Evolutionary conservation across 2,329 filamentous ascomycete species (phyloP).

Genomic region (Zymoseptoria pseudotritici): DNA sequence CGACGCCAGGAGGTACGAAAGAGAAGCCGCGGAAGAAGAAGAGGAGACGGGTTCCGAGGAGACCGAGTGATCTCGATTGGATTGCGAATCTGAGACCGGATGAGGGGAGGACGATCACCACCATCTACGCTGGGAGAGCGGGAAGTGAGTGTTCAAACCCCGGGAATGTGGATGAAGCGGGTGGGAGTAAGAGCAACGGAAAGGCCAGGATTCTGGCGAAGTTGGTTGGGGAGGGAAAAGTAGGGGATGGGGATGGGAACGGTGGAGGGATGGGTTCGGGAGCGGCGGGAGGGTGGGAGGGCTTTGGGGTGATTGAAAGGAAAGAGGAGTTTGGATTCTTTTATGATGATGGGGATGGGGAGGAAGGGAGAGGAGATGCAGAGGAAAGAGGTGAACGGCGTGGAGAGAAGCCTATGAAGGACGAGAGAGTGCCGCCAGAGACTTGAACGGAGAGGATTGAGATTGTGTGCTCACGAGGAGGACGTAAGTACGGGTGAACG

Average conservation of each 20-base stretch:
- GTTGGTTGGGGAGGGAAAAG: not conserved
- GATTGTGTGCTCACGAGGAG: no score
- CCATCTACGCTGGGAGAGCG: constrained; percentile 5
- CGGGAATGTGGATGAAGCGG: no score
- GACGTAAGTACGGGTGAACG: no score
- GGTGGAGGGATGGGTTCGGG: no score
- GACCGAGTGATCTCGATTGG: constrained; percentile 5
- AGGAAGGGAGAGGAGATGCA: not conserved
- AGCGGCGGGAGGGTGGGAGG: not conserved
- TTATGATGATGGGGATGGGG: not conserved
- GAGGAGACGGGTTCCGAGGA: not conserved
- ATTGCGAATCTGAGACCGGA: constrained; percentile 5
- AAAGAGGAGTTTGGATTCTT: not conserved
- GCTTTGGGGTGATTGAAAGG: not conserved
- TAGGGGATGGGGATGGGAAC: not conserved
- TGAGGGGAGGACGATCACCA: constrained; percentile 7
- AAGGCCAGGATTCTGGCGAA: no score
- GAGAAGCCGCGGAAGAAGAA: not conserved
- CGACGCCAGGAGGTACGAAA: not conserved
- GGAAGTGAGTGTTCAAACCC: no score
- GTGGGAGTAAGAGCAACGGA: not conserved
- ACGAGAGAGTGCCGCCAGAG: no score
- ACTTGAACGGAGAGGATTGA: no score
- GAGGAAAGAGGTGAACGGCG: no score
- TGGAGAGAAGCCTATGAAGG: no score